Percentiles rank a stretch among this genome's conserved stretches.
Conservation (phyloP, 2,329 filamentous ascomycete species). For the Parascedosporium putredinis region DNA sequence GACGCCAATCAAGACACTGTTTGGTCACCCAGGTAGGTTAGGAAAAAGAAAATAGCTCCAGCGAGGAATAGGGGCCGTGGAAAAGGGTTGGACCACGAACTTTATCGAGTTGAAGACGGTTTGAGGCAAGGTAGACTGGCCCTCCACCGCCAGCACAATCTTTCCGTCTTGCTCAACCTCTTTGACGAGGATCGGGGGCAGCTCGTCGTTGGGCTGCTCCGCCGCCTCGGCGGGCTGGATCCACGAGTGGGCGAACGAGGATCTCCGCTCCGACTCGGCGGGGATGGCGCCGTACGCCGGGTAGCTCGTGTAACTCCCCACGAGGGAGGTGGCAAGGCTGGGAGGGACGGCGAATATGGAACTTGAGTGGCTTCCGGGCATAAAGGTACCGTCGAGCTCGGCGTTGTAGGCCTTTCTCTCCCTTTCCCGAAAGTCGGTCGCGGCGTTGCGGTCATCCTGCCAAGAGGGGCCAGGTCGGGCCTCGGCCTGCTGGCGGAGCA, state of each 20-base stretch:
- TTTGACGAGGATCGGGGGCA: conserved; percentile 73
- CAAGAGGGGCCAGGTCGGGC: conserved; percentile 15
- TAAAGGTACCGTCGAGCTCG: conserved; percentile 23
- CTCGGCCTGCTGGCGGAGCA: conserved; percentile 44
- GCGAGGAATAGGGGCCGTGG: background rate
- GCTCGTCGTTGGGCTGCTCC: conserved; percentile 38
- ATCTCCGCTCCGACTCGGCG: background rate
- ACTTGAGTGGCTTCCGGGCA: conserved; percentile 13
- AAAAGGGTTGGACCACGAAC: conserved; percentile 17
- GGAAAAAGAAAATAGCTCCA: conserved; percentile 8
- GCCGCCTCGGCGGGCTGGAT: conserved; percentile 19
- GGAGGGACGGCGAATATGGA: conserved; percentile 50
- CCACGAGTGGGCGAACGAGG: conserved; percentile 12
- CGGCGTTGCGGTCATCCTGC: conserved; percentile 11
- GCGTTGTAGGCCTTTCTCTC: conserved; percentile 38
- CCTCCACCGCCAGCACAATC: conserved; percentile 73
- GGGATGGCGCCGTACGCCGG: conserved; percentile 43
- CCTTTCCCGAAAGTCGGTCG: conserved; percentile 27
- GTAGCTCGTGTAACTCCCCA: conserved; percentile 58
- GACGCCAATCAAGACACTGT: conserved; percentile 71
- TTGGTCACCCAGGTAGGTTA: conserved; percentile 4
- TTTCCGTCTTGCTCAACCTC: conserved; percentile 82
- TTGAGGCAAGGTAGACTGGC: conserved; percentile 90
- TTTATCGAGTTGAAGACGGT: conserved; percentile 96
- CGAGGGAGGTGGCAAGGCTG: conserved; percentile 56